Evolutionary conservation across 805 yeast genomes (phyloP).

Genomic region (Starmerella cellae): DNA sequence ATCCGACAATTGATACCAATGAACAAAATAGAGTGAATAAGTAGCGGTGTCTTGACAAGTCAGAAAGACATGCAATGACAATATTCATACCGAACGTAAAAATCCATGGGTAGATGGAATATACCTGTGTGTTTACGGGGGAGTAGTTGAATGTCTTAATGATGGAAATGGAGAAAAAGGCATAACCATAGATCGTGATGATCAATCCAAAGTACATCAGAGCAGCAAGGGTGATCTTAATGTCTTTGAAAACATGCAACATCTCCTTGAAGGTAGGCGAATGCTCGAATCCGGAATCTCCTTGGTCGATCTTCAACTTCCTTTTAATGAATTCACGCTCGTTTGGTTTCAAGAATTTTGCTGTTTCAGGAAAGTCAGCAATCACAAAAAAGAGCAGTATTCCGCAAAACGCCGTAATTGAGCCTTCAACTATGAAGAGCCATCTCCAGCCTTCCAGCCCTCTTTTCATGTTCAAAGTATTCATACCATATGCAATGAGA

Average conservation of each 20-base stretch:
- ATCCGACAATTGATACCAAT: constrained; percentile 37
- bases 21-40: constrained; percentile 19
- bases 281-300: constrained; percentile 37
- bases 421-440: constrained; percentile 41
- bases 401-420: constrained; percentile 27
- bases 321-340: constrained; percentile 43
- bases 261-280: constrained; percentile 38
- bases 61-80: constrained; percentile 50
- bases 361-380: constrained; percentile 61
- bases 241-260: constrained; percentile 41
- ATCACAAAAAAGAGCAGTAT: constrained; percentile 33
- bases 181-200: constrained; percentile 63
- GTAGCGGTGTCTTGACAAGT: constrained; percentile 33
- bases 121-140: constrained; percentile 59
- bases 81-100: constrained; percentile 55
- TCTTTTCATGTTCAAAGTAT: constrained; percentile 37
- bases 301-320: constrained; percentile 43
- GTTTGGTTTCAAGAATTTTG: constrained; percentile 37
- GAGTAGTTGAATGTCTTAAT: constrained; percentile 49
- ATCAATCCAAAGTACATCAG: constrained; percentile 49
- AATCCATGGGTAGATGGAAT: constrained; percentile 78
- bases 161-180: constrained; percentile 57
- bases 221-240: constrained; percentile 43
- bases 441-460: constrained; percentile 39
- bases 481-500: constrained; percentile 51